Conservation (phyloP, 768 basidiomycete genomes). For the Pisolithus orientalis region DNA sequence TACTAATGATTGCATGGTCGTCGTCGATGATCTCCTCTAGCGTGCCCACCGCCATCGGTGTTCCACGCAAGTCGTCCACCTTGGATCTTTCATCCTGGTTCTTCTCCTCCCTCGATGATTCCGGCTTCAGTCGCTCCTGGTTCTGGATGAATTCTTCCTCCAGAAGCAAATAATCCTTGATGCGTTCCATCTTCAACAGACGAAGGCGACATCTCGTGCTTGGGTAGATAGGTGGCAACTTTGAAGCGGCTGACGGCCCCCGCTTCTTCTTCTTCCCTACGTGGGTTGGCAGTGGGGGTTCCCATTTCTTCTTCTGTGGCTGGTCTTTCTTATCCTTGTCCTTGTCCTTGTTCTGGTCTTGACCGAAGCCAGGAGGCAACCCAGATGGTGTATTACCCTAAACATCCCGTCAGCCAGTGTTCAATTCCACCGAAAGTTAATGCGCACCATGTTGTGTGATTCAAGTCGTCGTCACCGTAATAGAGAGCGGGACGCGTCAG, state of each 20-base stretch:
- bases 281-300: constrained; percentile 93
- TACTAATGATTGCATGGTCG: constrained; percentile 98
- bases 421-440: not conserved
- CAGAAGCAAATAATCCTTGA: constrained; percentile 94
- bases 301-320: constrained; percentile 88
- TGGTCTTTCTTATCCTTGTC: constrained; percentile 43
- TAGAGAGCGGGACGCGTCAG: constrained; percentile 44
- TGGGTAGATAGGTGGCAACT: constrained; percentile 88
- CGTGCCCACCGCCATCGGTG: constrained; percentile 97
- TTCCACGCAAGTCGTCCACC: constrained; percentile 91
- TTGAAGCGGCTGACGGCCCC: constrained; percentile 87
- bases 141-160: constrained; percentile 95
- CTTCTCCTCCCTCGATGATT: constrained; percentile 86
- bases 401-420: constrained; percentile 4
- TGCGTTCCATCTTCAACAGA: constrained; percentile 93
- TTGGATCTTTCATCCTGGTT: constrained; percentile 91
- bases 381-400: constrained; percentile 78
- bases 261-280: constrained; percentile 94
- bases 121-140: constrained; percentile 86
- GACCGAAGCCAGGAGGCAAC: constrained; percentile 38
- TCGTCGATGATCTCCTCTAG: constrained; percentile 98
- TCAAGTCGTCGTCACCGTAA: not conserved
- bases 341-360: constrained; percentile 38
- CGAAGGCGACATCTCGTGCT: constrained; percentile 94
- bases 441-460: constrained; percentile 19